Percentiles rank a stretch among this genome's conserved stretches.
These are phyloP conservation scores for Candida succiphila DNA, from an alignment of 805 yeast species.

Conservation along the genomic window DNA sequence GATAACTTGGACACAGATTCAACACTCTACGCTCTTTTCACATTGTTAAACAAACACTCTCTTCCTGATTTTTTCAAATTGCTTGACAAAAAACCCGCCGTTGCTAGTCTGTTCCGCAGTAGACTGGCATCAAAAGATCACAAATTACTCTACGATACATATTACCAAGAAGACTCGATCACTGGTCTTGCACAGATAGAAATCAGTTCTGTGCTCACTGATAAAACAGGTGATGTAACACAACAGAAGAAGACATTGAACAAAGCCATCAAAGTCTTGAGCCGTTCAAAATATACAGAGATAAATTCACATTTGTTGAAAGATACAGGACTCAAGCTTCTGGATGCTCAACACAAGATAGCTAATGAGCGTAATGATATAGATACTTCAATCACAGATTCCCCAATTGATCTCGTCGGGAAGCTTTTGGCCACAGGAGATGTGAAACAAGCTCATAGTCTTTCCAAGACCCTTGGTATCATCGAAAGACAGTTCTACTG, in stretches of 20 bases:
- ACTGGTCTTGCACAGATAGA: constrained; percentile 35
- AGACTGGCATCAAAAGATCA: constrained; percentile 24
- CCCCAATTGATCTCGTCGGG: constrained; percentile 39
- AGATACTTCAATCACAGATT: constrained; percentile 5
- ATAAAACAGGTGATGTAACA: constrained; percentile 7
- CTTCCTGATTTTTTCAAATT: constrained; percentile 61
- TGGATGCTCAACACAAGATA: constrained; percentile 33
- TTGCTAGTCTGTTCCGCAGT: constrained; percentile 27
- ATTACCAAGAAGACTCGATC: constrained; percentile 54
- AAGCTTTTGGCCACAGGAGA: constrained; percentile 40
- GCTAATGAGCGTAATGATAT: not conserved
- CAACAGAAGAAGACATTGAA: constrained; percentile 14
- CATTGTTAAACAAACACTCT: constrained; percentile 44
- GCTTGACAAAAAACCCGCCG: constrained; percentile 36
- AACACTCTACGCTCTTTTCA: constrained; percentile 44
- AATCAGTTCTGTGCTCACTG: constrained; percentile 12
- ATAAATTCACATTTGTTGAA: constrained; percentile 30
- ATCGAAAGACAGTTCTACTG: constrained; percentile 48
- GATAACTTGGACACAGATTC: constrained; percentile 53
- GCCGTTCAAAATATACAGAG: constrained; percentile 21
- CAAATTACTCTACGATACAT: constrained; percentile 40
- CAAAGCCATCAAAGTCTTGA: constrained; percentile 19
- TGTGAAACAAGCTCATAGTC: constrained; percentile 33
- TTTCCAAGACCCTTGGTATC: constrained; percentile 45
- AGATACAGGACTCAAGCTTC: constrained; percentile 30